These are phyloP conservation scores for Suillus ampliporus DNA, from an alignment of 768 basidiomycete genomes.

Conservation along the genomic window DNA sequence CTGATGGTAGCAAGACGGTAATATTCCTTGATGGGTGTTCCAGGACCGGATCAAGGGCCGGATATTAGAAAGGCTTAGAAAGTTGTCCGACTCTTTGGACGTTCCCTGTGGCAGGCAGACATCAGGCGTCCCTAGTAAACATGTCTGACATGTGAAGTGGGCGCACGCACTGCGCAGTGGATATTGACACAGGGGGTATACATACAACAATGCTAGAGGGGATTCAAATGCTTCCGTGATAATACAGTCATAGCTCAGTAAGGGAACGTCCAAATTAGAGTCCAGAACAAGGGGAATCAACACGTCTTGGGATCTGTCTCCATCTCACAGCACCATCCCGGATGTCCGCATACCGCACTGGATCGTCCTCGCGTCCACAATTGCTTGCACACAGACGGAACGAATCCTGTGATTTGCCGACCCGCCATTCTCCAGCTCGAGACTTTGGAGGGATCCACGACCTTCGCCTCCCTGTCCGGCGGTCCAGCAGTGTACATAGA, in stretches of 20 bases:
- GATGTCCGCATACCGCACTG: neutral
- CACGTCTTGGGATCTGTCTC: neutral
- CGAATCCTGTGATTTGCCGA: constrained; percentile 1
- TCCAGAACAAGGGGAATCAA: neutral
- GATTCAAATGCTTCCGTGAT: neutral
- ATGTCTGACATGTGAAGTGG: neutral
- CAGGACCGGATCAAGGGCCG: too few relatives aligned
- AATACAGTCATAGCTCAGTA: neutral
- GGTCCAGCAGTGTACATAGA: constrained; percentile 34
- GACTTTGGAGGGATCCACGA: neutral
- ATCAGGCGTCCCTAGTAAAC: neutral
- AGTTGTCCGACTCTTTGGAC: too few relatives aligned
- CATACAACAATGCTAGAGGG: neutral
- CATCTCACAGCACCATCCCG: neutral
- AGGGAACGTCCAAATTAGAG: neutral
- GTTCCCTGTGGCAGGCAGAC: neutral
- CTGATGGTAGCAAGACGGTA: too few relatives aligned
- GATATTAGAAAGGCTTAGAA: too few relatives aligned
- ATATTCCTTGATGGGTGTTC: too few relatives aligned
- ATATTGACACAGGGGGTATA: neutral
- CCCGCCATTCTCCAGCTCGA: neutral
- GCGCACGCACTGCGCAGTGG: neutral
- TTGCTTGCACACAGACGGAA: neutral
- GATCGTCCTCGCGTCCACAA: neutral
- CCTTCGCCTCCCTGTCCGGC: constrained; percentile 21